These are phyloP conservation scores for Furcasterigmium sp. DNA, from an alignment of 2,329 filamentous ascomycete species.

Conservation along the genomic window DNA sequence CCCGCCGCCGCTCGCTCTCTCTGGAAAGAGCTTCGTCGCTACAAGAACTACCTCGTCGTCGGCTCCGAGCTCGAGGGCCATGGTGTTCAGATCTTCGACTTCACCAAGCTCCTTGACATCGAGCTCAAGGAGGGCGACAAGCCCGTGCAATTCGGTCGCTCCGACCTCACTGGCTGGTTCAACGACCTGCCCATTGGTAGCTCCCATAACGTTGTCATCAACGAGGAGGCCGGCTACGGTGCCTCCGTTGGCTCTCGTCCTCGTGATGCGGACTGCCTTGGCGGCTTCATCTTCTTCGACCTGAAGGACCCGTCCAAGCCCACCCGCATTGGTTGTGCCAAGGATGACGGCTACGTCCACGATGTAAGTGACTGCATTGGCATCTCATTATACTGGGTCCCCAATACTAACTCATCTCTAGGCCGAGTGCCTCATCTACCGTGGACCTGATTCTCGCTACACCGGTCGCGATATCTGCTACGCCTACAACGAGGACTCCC, in stretches of 20 bases:
- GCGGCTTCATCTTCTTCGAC: conserved; percentile 49
- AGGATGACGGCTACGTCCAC: conserved; percentile 43
- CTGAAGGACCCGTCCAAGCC: conserved; percentile 45
- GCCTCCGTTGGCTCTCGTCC: conserved; percentile 35
- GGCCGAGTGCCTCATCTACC: conserved; percentile 52
- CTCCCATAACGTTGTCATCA: conserved; percentile 42
- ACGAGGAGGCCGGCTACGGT: conserved; percentile 37
- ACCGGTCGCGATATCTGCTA: conserved; percentile 44
- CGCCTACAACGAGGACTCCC: conserved; percentile 44
- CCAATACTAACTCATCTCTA: too few species aligned
- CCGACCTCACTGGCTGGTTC: conserved; percentile 27
- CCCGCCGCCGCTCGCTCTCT: conserved; percentile 5
- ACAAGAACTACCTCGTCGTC: conserved; percentile 25
- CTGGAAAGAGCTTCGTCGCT: conserved; percentile 28
- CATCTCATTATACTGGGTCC: too few species aligned
- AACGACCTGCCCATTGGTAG: conserved; percentile 23
- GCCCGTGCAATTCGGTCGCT: conserved; percentile 23
- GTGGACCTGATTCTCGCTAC: conserved; percentile 40
- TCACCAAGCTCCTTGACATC: conserved; percentile 40
- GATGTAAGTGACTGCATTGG: too few species aligned
- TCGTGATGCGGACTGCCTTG: conserved; percentile 31
- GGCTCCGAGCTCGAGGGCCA: conserved; percentile 38
- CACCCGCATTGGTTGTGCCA: conserved; percentile 39
- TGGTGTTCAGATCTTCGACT: conserved; percentile 57
- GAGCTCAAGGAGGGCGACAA: conserved; percentile 29